Evolutionary conservation across 768 basidiomycete genomes (phyloP).

Genomic region (Tricholomella constricta): DNA sequence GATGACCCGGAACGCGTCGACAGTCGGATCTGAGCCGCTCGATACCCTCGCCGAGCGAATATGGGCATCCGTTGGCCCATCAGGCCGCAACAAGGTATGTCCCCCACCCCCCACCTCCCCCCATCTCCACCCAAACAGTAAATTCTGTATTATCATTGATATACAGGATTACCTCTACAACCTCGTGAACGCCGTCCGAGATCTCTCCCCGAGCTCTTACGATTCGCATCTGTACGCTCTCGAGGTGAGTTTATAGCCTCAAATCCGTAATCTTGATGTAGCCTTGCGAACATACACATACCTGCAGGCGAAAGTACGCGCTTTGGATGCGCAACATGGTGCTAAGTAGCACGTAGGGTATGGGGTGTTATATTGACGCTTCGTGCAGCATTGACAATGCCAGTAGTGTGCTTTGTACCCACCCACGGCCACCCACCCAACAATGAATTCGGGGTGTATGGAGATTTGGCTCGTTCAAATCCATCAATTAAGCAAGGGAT

Average conservation of each 20-base stretch:
- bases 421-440: too few species aligned
- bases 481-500: too few species aligned
- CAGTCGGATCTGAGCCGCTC: constrained; percentile 86
- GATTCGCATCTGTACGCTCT: constrained; percentile 79
- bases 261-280: too few species aligned
- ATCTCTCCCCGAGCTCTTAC: constrained; percentile 70
- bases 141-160: neutral
- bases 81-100: constrained; percentile 83
- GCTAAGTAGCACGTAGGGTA: neutral
- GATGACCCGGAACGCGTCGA: neutral
- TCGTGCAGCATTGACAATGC: too few species aligned
- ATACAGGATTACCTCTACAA: constrained; percentile 83
- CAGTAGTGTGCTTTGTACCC: too few species aligned
- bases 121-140: neutral
- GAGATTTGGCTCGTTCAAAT: too few species aligned
- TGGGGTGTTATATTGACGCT: too few species aligned
- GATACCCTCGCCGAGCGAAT: constrained; percentile 68
- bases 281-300: neutral
- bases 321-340: constrained; percentile 16
- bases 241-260: constrained; percentile 51
- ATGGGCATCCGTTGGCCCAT: constrained; percentile 78
- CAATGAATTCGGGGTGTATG: too few species aligned
- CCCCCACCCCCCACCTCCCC: too few species aligned
- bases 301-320: constrained; percentile 18
- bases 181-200: constrained; percentile 71